Evolutionary conservation across 1,284 basidiomycete genomes (phyloP), one percentile per base, ranked within the genome.

Genomic region (Ceratobasidium sp.): DNA sequence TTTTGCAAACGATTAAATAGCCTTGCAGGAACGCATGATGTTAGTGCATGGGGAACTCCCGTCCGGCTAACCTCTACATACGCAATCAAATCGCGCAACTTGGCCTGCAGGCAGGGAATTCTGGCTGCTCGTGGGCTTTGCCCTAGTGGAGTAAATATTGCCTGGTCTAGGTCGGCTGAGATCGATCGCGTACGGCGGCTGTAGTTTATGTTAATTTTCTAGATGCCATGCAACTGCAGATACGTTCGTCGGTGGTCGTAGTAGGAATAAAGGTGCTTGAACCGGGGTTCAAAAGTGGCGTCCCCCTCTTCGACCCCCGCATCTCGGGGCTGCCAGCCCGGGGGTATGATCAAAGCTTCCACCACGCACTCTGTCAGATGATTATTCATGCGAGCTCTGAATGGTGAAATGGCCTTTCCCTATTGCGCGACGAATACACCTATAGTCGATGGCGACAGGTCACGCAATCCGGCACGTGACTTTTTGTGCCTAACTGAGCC

Each of bases 1-100:
- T 52, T 61, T 40, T 26, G 17, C 48, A 65, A 48, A 28, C 20
- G 50, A 40, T 75, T 66, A 75, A 75, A 75, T 75, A 75, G 61
- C 61, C 48, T 74, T 64, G 69, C 28, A 71, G 65, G 48, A 40
- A 56, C 42, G 54, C 46, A 48, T 57, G 69, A 26, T 50, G 50
- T 64, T 52, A 65, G 46, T 74, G 71, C 62, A 66, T 66, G 62
- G 61, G n/a, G 26, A 33, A 48, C 46, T 52, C 17, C 10, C 13
- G 62, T 42, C 73, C 61, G 61, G 61, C 33, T 40, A 75, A 56
- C 23, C 40, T 59, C 52, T 54, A 56, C 62, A 17, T 56, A 75
- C 73, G 62, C 73, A 56, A 52, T 57, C 62, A 56, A 50, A 75
- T 75, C 73, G 73, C 73, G 62, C 73, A 66, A 75, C 73, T 66